phyloP scores from a whole-genome alignment of 78 protist species.

The Salpingoeca rosetta region DNA sequence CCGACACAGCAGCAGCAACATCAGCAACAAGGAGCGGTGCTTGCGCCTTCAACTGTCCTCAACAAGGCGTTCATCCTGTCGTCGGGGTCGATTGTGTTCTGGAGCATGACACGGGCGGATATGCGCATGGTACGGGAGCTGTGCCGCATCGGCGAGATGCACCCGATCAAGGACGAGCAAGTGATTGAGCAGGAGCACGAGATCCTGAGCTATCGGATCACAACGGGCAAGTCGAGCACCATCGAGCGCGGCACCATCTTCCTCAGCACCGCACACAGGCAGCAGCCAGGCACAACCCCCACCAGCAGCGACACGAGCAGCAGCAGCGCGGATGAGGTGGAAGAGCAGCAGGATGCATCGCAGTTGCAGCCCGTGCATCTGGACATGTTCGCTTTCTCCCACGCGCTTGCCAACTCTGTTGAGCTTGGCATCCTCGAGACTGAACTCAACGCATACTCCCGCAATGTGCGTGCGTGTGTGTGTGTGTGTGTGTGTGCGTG shows the following conservation, averaged over 20 bases:
- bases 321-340: background rate
- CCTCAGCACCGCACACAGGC: background rate
- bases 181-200: background rate
- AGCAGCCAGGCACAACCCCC: background rate
- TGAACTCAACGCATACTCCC: background rate
- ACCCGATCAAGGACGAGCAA: background rate
- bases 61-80: background rate
- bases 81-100: background rate
- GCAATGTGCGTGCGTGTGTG: background rate
- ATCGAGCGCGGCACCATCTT: background rate
- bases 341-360: background rate
- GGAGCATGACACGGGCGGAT: background rate
- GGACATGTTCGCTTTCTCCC: background rate
- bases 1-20: no score
- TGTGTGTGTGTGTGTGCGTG: no score
- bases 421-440: background rate
- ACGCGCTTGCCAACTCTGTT: background rate
- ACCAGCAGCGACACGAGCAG: background rate
- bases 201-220: background rate
- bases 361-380: background rate
- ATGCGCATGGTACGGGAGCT: background rate
- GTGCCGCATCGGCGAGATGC: background rate
- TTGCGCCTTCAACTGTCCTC: no score
- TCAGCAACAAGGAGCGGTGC: no score
- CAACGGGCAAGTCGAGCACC: background rate